These are phyloP conservation scores for Sporothrix brunneoviolacea DNA, from an alignment of 2,329 filamentous ascomycete genomes.

Conservation along the genomic window DNA sequence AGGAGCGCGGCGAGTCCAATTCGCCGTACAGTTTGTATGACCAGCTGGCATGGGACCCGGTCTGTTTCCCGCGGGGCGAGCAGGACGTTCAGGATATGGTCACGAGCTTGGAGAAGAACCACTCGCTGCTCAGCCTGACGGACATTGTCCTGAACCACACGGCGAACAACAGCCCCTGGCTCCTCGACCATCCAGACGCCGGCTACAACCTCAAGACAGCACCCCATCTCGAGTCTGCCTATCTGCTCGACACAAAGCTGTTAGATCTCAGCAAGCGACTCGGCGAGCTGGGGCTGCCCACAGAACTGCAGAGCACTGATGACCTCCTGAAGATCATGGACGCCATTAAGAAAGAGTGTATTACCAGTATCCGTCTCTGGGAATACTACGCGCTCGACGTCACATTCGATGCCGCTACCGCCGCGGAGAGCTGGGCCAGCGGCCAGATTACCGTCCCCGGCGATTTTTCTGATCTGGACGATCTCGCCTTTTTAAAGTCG, in stretches of 20 bases:
- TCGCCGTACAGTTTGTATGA: conserved; percentile 97
- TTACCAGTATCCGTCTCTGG: conserved; percentile 76
- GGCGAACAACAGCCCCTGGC: conserved; percentile 89
- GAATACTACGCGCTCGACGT: conserved; percentile 87
- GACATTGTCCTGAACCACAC: conserved; percentile 99
- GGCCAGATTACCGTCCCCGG: conserved; percentile 51
- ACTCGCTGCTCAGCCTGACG: conserved; percentile 80
- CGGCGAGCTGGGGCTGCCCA: conserved; percentile 65
- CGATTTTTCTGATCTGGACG: conserved; percentile 30
- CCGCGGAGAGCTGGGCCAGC: conserved; percentile 64
- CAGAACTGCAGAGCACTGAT: conserved; percentile 59
- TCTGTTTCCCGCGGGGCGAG: conserved; percentile 78
- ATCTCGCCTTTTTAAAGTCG: conserved; percentile 42
- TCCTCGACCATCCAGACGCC: conserved; percentile 87
- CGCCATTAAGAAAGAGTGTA: conserved; percentile 71
- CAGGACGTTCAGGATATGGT: conserved; percentile 72
- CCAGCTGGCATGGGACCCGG: conserved; percentile 78
- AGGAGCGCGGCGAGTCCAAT: conserved; percentile 81
- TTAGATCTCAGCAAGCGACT: conserved; percentile 74
- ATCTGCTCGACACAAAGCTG: conserved; percentile 53
- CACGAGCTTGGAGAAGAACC: conserved; percentile 72
- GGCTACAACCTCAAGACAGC: conserved; percentile 92
- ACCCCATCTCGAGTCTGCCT: conserved; percentile 64
- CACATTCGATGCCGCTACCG: conserved; percentile 60
- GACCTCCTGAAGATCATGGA: conserved; percentile 80